Evolutionary conservation across 495 filamentous ascomycete genomes (phyloP).

Genomic region (Aspergillus ostianus): DNA sequence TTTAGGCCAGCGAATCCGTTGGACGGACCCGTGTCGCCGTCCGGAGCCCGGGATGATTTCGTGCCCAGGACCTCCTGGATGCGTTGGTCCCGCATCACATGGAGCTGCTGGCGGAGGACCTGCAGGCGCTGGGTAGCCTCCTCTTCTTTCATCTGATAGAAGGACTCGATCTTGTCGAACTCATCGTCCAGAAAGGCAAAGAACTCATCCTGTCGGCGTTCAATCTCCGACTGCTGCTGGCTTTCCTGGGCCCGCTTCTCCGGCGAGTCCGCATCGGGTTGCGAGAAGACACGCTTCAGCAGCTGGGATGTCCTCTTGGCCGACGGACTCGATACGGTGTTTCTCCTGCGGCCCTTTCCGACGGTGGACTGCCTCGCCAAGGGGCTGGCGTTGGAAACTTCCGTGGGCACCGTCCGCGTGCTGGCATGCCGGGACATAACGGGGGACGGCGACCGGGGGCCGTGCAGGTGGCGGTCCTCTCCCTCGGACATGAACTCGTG

Average conservation of each 20-base stretch:
- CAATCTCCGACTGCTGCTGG: slow-evolving; percentile 46
- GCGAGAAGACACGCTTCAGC: slow-evolving; percentile 38
- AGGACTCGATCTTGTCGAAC: slow-evolving; percentile 79
- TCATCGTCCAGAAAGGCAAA: slow-evolving; percentile 75
- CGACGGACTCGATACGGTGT: slow-evolving; percentile 18
- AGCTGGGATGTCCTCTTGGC: slow-evolving; percentile 30
- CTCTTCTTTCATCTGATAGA: slow-evolving; percentile 79
- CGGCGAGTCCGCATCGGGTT: slow-evolving; percentile 25
- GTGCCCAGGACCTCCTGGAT: slow-evolving; percentile 60
- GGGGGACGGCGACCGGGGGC: slow-evolving; percentile 28
- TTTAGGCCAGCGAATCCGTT: slow-evolving; percentile 28
- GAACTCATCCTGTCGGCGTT: slow-evolving; percentile 70
- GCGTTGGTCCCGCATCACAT: slow-evolving; percentile 80
- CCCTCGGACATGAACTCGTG: slow-evolving; percentile 28
- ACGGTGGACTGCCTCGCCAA: slow-evolving; percentile 14
- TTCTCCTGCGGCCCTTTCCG: slow-evolving; percentile 14
- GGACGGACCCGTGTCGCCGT: slow-evolving; percentile 17
- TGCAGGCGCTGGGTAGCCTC: slow-evolving; percentile 71
- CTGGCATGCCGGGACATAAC: slow-evolving; percentile 26
- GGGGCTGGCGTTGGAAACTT: slow-evolving; percentile 12
- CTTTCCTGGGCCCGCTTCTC: slow-evolving; percentile 39
- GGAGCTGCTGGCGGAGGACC: slow-evolving; percentile 73
- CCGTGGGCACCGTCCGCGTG: slow-evolving; percentile 11
- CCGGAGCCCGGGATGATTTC: slow-evolving; percentile 31
- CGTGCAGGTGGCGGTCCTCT: slow-evolving; percentile 10